These are phyloP conservation scores for Beta corolliflora DNA, from an alignment of 179 eudicot species.

Conservation along the genomic window DNA sequence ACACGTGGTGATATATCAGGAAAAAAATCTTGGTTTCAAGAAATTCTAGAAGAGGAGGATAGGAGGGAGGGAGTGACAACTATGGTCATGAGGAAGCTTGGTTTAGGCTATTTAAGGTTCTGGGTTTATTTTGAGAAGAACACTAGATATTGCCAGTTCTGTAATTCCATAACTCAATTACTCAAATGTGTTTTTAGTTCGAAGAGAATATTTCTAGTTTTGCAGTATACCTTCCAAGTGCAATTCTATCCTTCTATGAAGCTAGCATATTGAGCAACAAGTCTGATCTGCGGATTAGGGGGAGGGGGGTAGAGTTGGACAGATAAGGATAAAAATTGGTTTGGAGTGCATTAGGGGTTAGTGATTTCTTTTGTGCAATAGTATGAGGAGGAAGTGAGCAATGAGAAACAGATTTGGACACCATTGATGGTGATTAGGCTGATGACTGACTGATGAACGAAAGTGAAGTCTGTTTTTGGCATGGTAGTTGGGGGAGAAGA, in stretches of 20 bases:
- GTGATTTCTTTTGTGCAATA: background rate
- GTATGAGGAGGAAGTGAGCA: background rate
- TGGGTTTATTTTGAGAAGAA: background rate
- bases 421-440: too few species aligned
- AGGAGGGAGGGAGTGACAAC: background rate
- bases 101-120: background rate
- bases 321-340: background rate
- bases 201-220: background rate
- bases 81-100: background rate
- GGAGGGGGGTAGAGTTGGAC: background rate
- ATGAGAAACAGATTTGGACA: too few species aligned
- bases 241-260: background rate
- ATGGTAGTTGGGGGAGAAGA: too few species aligned
- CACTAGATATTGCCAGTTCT: background rate
- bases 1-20: too few species aligned
- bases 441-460: too few species aligned
- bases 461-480: too few species aligned
- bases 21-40: too few species aligned
- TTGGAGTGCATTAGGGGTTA: background rate
- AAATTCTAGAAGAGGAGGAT: background rate
- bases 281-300: background rate
- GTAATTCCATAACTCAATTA: too few species aligned
- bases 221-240: background rate
- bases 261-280: background rate
- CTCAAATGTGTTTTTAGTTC: background rate